Evolutionary conservation across 768 basidiomycete species (phyloP), one percentile per base, ranked within the genome.

Genomic region (Neoboletus magnificus): DNA sequence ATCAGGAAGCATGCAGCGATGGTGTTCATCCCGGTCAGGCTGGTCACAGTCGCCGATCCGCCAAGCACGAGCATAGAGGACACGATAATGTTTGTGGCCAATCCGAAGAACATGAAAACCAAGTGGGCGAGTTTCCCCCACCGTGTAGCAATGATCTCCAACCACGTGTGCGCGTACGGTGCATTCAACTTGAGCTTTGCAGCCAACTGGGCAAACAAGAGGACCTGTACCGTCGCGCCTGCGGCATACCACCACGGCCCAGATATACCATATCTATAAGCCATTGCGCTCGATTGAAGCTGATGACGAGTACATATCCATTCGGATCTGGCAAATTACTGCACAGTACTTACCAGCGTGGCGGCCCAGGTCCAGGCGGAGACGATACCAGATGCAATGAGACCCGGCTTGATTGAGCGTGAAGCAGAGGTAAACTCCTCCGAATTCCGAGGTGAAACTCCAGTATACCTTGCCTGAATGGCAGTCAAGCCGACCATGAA

Each of bases 351-450:
- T 54, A 86, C 86, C 55, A 90, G 71, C 1, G 88, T 91, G 20
- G 88, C 89, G 3, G 87, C 88, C 80, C 86, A 90, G n/a, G 91
- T 93, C 92, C 93, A 95, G 0, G 93, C 92, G 20, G 86, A 88
- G 22, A 96, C 93, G 56, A 97, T 95, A 2, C 94, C 94, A 29
- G 91, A 84, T 0, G 93, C 93, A 55, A 97, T 94, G 43, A 98
- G 77, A 13, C 94, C 94, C 9, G 95, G 92, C 61, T 94, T 94
- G 52, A 96, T 82, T 53, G 86, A 86, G 32, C 91, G 79, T 1
- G 88, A 91, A 9, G 91, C 90, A 58, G 84, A 87, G 50, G 83
- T 87, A 62, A 92, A 92, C 66, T 92, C 90, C 69, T 94, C 92
- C 0, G 91, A 84, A 57, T 80, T 86, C 55, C 82, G 82, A 18